phyloP scores from a whole-genome alignment of 1,139 yeast species.

The Geotrichum siamense region DNA sequence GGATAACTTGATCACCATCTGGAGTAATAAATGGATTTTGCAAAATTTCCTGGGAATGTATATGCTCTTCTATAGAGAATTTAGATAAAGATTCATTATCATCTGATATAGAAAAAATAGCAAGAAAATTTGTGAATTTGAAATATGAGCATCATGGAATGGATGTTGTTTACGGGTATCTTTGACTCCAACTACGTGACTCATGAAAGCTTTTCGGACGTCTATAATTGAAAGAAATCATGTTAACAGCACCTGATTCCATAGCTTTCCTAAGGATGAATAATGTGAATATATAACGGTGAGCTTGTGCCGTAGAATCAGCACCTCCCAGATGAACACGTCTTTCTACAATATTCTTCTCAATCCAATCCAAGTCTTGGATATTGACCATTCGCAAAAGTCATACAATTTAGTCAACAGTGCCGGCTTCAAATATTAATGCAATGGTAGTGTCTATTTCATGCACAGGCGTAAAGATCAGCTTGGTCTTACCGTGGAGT shows the following conservation, averaged over 20 bases:
- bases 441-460: too few species aligned
- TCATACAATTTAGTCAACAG: too few species aligned
- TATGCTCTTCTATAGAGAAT: not conserved
- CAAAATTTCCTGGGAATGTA: slow-evolving; percentile 3
- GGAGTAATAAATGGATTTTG: slow-evolving; percentile 27
- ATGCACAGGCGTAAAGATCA: too few species aligned
- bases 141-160: slow-evolving; percentile 29
- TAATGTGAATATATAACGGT: slow-evolving; percentile 87
- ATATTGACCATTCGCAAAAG: too few species aligned
- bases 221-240: slow-evolving; percentile 75
- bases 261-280: slow-evolving; percentile 72
- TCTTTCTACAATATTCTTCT: slow-evolving; percentile 53
- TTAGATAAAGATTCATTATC: slow-evolving; percentile 13
- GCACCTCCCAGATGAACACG: slow-evolving; percentile 81
- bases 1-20: slow-evolving; percentile 64
- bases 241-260: slow-evolving; percentile 75
- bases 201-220: slow-evolving; percentile 33
- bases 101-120: too few species aligned
- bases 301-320: slow-evolving; percentile 93
- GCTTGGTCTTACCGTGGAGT: too few species aligned
- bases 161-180: slow-evolving; percentile 40
- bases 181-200: slow-evolving; percentile 24
- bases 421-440: too few species aligned
- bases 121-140: too few species aligned
- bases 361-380: slow-evolving; percentile 73